Evolutionary conservation across 1,139 yeast species (phyloP).

Genomic region (Zygoascus meyerae): DNA sequence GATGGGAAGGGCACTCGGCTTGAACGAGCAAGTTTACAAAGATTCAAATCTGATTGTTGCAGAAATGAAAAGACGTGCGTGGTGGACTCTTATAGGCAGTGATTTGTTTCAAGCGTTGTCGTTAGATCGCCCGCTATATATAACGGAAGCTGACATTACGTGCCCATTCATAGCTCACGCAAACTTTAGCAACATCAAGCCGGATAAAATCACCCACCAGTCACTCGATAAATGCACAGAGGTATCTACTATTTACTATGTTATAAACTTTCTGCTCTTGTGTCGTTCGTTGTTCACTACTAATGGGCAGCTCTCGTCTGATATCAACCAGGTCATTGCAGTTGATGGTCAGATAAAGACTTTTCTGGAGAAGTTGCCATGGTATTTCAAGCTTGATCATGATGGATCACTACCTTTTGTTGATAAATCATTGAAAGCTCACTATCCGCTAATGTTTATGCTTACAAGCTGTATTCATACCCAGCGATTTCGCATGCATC

Average conservation of each 20-base stretch:
- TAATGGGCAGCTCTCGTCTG: background rate
- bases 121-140: constrained; percentile 3
- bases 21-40: background rate
- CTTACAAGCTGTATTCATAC: constrained; percentile 9
- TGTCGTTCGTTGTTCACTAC: background rate
- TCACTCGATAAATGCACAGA: constrained; percentile 6
- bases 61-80: background rate
- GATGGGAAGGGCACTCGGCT: background rate
- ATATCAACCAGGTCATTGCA: background rate
- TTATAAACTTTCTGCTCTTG: constrained; percentile 2
- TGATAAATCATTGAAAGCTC: background rate
- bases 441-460: constrained; percentile 2
- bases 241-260: background rate
- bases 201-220: background rate
- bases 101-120: constrained; percentile 6
- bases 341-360: background rate
- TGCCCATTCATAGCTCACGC: constrained; percentile 1
- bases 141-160: background rate
- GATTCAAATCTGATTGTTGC: background rate
- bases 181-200: constrained; percentile 1
- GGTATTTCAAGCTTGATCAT: background rate
- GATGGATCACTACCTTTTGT: constrained; percentile 5
- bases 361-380: background rate
- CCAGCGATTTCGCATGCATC: constrained; percentile 6
- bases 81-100: constrained; percentile 3